Conservation (phyloP, 148 eudicot genomes). For the Rhododendron vialii region DNA sequence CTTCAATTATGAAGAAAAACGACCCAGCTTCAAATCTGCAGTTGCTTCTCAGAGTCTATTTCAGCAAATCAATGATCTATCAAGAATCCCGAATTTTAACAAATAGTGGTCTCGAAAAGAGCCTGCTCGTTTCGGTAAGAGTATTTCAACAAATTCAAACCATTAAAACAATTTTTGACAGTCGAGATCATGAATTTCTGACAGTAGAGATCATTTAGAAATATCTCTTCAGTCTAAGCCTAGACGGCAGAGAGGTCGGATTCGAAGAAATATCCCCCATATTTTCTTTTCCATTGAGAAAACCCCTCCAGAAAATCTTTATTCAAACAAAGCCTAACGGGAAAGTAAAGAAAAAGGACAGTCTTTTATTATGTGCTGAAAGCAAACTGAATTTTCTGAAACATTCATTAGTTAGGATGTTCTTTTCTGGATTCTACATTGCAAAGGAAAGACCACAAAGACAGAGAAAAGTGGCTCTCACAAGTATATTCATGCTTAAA, state of each 20-base stretch:
- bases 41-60: background rate
- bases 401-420: background rate
- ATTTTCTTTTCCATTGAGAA: background rate
- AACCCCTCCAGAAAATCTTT: background rate
- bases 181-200: background rate
- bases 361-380: background rate
- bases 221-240: background rate
- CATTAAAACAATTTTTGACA: background rate
- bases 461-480: constrained; percentile 13
- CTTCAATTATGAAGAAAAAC: background rate
- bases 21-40: background rate
- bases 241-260: background rate
- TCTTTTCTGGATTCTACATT: constrained; percentile 6
- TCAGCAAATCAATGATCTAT: background rate
- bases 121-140: background rate
- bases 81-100: background rate
- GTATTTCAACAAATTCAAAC: background rate
- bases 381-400: background rate
- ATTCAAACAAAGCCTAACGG: background rate
- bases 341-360: background rate
- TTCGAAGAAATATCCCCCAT: background rate
- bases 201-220: background rate
- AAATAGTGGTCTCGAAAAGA: background rate
- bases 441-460: constrained; percentile 5
- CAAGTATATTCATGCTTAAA: constrained; percentile 13